These are phyloP conservation scores for Prasinococcaceae sp. DNA, from an alignment of 139 green algal species.

Conservation along the genomic window DNA sequence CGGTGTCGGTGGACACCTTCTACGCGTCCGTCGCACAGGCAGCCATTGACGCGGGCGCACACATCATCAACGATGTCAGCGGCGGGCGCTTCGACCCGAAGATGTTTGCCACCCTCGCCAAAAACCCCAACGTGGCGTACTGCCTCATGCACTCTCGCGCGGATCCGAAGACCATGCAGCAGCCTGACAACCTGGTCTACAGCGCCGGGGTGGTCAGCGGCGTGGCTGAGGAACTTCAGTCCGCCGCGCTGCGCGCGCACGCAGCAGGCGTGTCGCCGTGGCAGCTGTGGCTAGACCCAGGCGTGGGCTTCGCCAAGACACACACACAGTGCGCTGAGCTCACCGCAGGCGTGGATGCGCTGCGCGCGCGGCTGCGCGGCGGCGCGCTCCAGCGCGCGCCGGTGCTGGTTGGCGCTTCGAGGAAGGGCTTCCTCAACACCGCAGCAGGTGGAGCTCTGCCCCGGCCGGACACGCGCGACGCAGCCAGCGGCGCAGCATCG, in stretches of 20 bases:
- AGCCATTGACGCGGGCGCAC: constrained; percentile 38
- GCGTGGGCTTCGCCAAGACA: no score
- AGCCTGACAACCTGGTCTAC: constrained; percentile 36
- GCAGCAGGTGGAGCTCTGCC: no score
- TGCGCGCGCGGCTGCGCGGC: no score
- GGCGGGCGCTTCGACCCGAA: no score
- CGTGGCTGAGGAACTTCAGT: constrained; percentile 42
- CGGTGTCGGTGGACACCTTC: constrained; percentile 91
- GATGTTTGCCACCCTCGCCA: constrained; percentile 47
- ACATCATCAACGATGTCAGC: constrained; percentile 86
- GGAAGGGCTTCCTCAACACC: no score
- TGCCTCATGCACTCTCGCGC: constrained; percentile 86
- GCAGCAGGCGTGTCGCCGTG: constrained; percentile 66
- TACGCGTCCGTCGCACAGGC: constrained; percentile 46
- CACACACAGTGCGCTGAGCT: no score
- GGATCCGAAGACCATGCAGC: constrained; percentile 54
- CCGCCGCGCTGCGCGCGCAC: constrained; percentile 36
- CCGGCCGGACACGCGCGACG: no score
- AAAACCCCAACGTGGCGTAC: no score
- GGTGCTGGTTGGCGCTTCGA: no score
- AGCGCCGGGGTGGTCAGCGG: constrained; percentile 33
- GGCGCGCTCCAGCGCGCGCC: no score
- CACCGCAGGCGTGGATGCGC: no score
- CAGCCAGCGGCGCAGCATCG: no score
- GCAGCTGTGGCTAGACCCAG: constrained; percentile 71